These are phyloP conservation scores for Penicillium atrosanguineum DNA, from an alignment of 495 filamentous ascomycete species.

Conservation along the genomic window DNA sequence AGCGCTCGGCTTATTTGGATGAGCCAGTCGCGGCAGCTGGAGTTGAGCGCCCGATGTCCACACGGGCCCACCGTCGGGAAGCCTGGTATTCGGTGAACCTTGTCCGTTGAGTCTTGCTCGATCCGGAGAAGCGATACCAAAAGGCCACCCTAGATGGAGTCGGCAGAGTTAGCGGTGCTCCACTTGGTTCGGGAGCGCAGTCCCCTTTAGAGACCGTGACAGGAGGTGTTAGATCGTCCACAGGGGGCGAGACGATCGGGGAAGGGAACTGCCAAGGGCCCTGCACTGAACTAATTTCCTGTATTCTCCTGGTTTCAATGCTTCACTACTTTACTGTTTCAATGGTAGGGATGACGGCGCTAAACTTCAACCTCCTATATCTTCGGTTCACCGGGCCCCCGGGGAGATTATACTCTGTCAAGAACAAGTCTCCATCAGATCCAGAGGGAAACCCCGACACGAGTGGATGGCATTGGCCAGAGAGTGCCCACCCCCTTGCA, in stretches of 20 bases:
- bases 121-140: slow-evolving; percentile 9
- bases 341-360: too few relatives aligned
- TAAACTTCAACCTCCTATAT: neutral
- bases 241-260: neutral
- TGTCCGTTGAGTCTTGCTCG: slow-evolving; percentile 9
- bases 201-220: slow-evolving; percentile 2
- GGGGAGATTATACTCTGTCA: neutral
- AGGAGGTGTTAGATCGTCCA: slow-evolving; percentile 9
- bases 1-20: slow-evolving; percentile 12
- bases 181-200: slow-evolving; percentile 13
- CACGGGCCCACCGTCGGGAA: slow-evolving; percentile 16
- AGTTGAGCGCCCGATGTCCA: slow-evolving; percentile 17
- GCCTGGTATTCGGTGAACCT: slow-evolving; percentile 23
- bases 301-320: neutral
- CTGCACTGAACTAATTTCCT: neutral
- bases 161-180: slow-evolving; percentile 21
- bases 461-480: neutral
- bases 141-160: slow-evolving; percentile 9
- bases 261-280: neutral
- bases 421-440: neutral
- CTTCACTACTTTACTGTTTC: too few relatives aligned
- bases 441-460: slow-evolving; percentile 7
- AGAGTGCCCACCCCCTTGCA: neutral
- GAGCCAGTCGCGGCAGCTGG: slow-evolving; percentile 14
- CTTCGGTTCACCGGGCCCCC: neutral